Base-by-base conservation (phyloP, 2,329 filamentous ascomycete genomes). In the Phaeophleospora eucalypticola region DNA sequence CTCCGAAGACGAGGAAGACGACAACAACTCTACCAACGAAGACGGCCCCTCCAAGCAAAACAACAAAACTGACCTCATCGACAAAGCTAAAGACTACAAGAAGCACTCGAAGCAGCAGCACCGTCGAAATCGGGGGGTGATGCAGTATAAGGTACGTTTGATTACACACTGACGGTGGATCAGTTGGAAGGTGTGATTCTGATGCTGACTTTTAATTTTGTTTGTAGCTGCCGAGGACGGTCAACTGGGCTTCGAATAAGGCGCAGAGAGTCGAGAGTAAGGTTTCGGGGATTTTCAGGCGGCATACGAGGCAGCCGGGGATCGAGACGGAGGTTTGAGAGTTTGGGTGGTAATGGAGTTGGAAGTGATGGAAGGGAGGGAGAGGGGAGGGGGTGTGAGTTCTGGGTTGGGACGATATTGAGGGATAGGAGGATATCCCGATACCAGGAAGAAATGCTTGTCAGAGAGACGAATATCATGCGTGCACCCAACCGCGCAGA, bases 321-420 rank as follows among this genome's bases (percentile, higher is more conserved):
- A 73, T 87, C 55, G 84, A 87, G 72, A 87, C 82, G 15, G 84
- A 88, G 67, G 81, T 83, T 33, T 87, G 66, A 71, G 14, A 37
- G n/a, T n/a, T n/a, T n/a, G n/a, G n/a, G n/a, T n/a, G n/a, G n/a
- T n/a, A n/a, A n/a, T n/a, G n/a, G n/a, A n/a, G n/a, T n/a, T n/a
- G n/a, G n/a, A n/a, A n/a, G n/a, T n/a, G n/a, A n/a, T n/a, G n/a
- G n/a, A n/a, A n/a, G n/a, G n/a, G n/a, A n/a, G n/a, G n/a, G n/a
- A n/a, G n/a, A n/a, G n/a, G n/a, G n/a, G n/a, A n/a, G n/a, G n/a
- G n/a, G n/a, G n/a, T n/a, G n/a, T n/a, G n/a, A n/a, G n/a, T n/a
- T n/a, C n/a, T n/a, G n/a, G n/a, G n/a, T n/a, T n/a, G n/a, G n/a
- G n/a, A n/a, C n/a, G n/a, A n/a, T n/a, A n/a, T n/a, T n/a, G n/a